Conservation (phyloP, 2,329 filamentous ascomycete genomes). For the Niveomyces coronatus region DNA sequence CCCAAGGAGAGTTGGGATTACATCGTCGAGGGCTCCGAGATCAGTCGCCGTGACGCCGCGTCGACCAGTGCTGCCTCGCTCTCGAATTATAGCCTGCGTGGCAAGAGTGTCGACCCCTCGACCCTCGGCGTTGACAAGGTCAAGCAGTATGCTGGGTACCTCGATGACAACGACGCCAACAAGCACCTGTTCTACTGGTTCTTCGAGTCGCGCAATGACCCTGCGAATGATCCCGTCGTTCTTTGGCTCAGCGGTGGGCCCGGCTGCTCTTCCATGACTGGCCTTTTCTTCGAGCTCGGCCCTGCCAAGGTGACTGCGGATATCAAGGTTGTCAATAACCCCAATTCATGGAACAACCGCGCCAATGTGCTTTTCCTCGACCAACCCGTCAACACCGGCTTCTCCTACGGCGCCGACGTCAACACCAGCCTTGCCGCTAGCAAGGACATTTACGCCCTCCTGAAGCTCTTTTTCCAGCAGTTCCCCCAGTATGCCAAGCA, state of each 20-base stretch:
- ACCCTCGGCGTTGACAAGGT: conserved; percentile 80
- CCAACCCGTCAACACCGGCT: conserved; percentile 96
- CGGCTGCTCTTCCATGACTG: conserved; percentile 92
- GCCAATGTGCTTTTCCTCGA: conserved; percentile 99
- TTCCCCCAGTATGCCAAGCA: conserved; percentile 93
- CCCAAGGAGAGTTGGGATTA: conserved; percentile 85
- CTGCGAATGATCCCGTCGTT: conserved; percentile 90
- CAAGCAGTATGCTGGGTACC: conserved; percentile 97
- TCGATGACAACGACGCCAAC: conserved; percentile 91
- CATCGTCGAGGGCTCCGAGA: conserved; percentile 72
- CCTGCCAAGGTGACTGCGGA: conserved; percentile 79
- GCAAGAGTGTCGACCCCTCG: conserved; percentile 83
- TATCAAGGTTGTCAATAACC: conserved; percentile 73
- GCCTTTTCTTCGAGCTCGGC: conserved; percentile 94
- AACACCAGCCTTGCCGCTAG: conserved; percentile 90
- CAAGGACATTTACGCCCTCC: conserved; percentile 94
- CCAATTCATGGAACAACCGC: conserved; percentile 91
- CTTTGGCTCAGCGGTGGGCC: conserved; percentile 94
- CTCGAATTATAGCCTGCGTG: conserved; percentile 76
- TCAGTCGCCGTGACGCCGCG: conserved; percentile 69
- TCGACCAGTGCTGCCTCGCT: conserved; percentile 63
- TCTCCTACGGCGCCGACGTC: conserved; percentile 90
- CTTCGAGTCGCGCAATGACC: conserved; percentile 97
- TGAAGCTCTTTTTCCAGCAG: conserved; percentile 97
- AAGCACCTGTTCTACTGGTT: conserved; percentile 99